Base-by-base conservation (phyloP, 2,329 filamentous ascomycete genomes). In the Aspergillus versicolor region DNA sequence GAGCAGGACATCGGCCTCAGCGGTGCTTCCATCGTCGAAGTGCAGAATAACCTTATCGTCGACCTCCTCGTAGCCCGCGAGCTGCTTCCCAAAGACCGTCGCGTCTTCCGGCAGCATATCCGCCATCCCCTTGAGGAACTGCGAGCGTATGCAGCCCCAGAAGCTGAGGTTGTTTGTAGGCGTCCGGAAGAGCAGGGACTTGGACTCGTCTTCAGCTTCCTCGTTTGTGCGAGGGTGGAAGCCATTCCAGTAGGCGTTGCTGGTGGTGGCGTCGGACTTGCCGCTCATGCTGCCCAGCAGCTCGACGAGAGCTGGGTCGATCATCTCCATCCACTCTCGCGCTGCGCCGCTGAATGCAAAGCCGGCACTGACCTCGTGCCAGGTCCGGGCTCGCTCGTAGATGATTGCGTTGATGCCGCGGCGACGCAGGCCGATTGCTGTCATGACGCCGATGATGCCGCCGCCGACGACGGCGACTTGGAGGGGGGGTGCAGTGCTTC, bases 1-100 rank as follows among this genome's bases (percentile, higher is more conserved):
- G 52, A 88, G 53, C 12, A 55, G 55, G 21, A 76, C 75, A 55
- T 73, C 73, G 32, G 79, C 78, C 22, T 73, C 64, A 1, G 73
- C 78, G 0, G 65, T 72, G 0, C 71, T 75, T 1, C 79, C 78
- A 64, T 83, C 80, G 3, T 69, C 63, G 54, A 83, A 81, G 8
- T 65, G 66, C 38, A 80, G 53, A 6, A 56, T 19, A 9, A 69
- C 54, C 24, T 59, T 64, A 7, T 62, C 63, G 12, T 63, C 64
- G 6, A 61, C 64, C 37, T 70, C 64, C 22, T 67, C 66, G 37
- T 71, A 63, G 24, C 64, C 61, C 6, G 71, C 67, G 2, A 77
- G 55, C 38, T 67, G 65, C 61, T 77, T 75, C 3, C 67, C 65
- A 61, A 75, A 73, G 45, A 67, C 40, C 5, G 70, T 66, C 9